phyloP scores from a whole-genome alignment of 169 alveolate genomes.

The Cyclospora cayetanensis region DNA sequence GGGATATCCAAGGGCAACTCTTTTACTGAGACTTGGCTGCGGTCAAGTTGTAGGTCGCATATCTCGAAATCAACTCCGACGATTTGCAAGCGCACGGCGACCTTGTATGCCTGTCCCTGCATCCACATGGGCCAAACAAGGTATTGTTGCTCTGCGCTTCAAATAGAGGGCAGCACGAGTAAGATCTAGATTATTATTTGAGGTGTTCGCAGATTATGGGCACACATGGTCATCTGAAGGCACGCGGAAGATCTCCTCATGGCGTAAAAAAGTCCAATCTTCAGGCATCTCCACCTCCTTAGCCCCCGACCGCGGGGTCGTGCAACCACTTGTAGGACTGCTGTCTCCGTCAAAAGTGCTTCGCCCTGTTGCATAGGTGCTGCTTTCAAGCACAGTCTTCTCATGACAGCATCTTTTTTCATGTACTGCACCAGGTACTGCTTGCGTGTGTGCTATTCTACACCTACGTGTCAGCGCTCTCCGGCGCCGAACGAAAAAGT shows the following conservation, averaged over 20 bases:
- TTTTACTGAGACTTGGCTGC: conserved; percentile 28
- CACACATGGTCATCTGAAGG: conserved; percentile 55
- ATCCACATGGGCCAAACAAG: neutral
- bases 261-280: conserved; percentile 10
- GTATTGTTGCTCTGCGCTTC: neutral
- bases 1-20: conserved; percentile 50
- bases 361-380: neutral
- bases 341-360: neutral
- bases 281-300: neutral
- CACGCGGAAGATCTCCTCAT: conserved; percentile 49
- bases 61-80: conserved; percentile 56
- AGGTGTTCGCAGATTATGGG: neutral
- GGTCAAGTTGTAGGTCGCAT: conserved; percentile 27
- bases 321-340: neutral
- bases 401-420: neutral
- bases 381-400: neutral
- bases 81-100: conserved; percentile 31
- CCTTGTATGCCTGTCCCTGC: conserved; percentile 65
- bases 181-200: neutral
- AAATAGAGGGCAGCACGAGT: neutral
- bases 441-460: neutral
- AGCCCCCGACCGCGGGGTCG: neutral
- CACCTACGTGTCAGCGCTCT: neutral
- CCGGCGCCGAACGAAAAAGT: conserved; percentile 15
- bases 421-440: neutral